phyloP scores from a whole-genome alignment of 768 basidiomycete genomes.

The Lactarius akahatsu region DNA sequence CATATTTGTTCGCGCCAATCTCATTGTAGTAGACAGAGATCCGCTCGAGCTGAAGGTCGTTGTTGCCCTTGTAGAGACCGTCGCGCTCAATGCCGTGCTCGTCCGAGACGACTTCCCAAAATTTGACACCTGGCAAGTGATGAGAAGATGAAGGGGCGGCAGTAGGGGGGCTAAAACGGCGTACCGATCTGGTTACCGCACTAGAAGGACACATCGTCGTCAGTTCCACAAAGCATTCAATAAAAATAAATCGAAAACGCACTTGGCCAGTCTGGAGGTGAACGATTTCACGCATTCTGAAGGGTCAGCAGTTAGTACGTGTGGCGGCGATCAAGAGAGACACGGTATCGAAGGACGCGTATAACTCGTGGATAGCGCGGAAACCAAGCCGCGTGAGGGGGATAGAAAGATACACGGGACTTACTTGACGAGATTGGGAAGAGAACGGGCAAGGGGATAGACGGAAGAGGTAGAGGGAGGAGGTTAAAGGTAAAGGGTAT shows the following conservation, averaged over 20 bases:
- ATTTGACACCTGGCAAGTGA: constrained; percentile 69
- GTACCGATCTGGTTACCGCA: constrained; percentile 99
- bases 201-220: constrained; percentile 42
- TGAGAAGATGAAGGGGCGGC: constrained; percentile 19
- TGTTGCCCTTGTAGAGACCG: constrained; percentile 90
- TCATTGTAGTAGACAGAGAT: constrained; percentile 99
- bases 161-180: constrained; percentile 34
- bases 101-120: constrained; percentile 98
- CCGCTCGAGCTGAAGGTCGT: constrained; percentile 94
- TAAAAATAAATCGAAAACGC: constrained; percentile 32
- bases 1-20: constrained; percentile 93
- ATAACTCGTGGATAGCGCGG: not conserved
- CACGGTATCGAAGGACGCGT: constrained; percentile 12
- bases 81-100: constrained; percentile 96
- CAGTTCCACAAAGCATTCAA: constrained; percentile 22
- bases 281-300: constrained; percentile 98
- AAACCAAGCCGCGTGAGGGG: not conserved
- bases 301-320: constrained; percentile 23
- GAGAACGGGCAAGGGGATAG: constrained; percentile 23
- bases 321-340: constrained; percentile 11
- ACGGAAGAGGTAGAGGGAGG: constrained; percentile 23
- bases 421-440: constrained; percentile 26
- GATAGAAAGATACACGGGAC: constrained; percentile 2
- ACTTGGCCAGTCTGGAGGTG: constrained; percentile 99
- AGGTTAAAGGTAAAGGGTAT: constrained; percentile 26